Conservation (phyloP, 176 grass and related monocot genomes). For the Carex kokanica region DNA sequence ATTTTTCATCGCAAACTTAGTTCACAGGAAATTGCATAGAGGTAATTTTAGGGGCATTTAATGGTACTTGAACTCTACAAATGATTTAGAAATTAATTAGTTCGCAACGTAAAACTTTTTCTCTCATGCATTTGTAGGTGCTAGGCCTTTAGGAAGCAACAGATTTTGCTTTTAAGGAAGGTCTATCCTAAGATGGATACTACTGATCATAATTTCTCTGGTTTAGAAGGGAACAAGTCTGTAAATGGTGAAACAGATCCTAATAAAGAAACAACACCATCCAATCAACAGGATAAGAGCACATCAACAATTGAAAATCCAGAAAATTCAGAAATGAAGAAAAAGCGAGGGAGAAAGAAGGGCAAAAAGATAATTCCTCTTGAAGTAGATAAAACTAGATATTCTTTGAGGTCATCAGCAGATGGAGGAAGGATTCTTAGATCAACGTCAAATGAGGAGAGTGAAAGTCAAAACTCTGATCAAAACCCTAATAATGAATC, state of each 20-base stretch:
- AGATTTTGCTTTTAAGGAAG: background rate
- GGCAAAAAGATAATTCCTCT: conserved; percentile 11
- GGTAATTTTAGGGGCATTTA: background rate
- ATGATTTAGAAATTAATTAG: background rate
- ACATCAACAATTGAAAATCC: conserved; percentile 5
- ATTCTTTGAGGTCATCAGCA: conserved; percentile 58
- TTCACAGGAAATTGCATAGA: background rate
- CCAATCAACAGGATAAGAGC: conserved; percentile 8
- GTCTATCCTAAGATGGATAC: background rate
- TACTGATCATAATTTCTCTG: background rate
- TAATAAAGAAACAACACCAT: background rate
- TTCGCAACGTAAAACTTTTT: background rate
- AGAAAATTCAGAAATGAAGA: conserved; percentile 3
- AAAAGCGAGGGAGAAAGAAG: conserved; percentile 29
- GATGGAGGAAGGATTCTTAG: conserved; percentile 51
- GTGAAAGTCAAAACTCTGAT: conserved; percentile 13
- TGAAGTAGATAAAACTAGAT: conserved; percentile 25
- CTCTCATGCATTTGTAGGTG: background rate
- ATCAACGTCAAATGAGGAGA: conserved; percentile 43
- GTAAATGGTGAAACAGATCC: conserved; percentile 12
- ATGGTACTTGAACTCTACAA: background rate
- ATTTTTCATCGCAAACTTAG: background rate
- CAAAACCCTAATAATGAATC: conserved; percentile 22
- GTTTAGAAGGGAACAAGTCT: background rate
- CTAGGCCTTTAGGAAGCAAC: background rate